Evolutionary conservation across 345 rosid species (phyloP).

Genomic region (Camelina sativa): DNA sequence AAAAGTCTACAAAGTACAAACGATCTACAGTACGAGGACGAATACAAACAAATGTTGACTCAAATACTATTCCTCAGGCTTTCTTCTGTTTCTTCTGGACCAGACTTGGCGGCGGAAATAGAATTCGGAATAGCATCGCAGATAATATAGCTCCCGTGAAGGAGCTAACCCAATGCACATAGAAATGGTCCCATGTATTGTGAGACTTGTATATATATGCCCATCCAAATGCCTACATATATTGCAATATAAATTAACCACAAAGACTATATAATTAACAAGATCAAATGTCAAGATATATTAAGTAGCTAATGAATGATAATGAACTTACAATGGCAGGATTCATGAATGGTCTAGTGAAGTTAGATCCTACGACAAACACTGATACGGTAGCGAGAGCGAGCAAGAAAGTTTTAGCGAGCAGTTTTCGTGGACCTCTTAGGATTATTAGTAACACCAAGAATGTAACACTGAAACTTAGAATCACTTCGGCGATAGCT

Average conservation of each 20-base stretch:
- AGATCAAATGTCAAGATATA: background rate
- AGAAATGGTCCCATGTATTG: conserved; percentile 88
- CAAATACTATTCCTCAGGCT: conserved; percentile 46
- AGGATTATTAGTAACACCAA: conserved; percentile 69
- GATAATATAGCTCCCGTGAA: conserved; percentile 79
- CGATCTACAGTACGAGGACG: background rate
- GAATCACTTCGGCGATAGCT: conserved; percentile 85
- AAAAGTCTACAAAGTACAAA: conserved; percentile 5
- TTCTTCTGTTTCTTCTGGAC: conserved; percentile 58
- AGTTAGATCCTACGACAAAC: conserved; percentile 61
- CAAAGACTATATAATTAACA: background rate
- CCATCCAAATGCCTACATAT: conserved; percentile 89
- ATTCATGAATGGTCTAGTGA: conserved; percentile 97
- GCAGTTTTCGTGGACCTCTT: conserved; percentile 65
- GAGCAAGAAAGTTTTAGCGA: conserved; percentile 66
- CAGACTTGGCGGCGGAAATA: conserved; percentile 56
- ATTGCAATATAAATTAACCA: background rate
- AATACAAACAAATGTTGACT: background rate
- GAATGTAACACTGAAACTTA: conserved; percentile 79
- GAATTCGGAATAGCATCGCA: conserved; percentile 68
- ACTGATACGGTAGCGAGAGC: conserved; percentile 67
- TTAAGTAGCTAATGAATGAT: background rate
- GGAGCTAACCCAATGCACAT: conserved; percentile 93
- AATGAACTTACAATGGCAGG: conserved; percentile 89
- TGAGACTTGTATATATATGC: conserved; percentile 81